These are phyloP conservation scores for Aspergillus quadrilineatus DNA, from an alignment of 2,329 filamentous ascomycete genomes.

Conservation along the genomic window DNA sequence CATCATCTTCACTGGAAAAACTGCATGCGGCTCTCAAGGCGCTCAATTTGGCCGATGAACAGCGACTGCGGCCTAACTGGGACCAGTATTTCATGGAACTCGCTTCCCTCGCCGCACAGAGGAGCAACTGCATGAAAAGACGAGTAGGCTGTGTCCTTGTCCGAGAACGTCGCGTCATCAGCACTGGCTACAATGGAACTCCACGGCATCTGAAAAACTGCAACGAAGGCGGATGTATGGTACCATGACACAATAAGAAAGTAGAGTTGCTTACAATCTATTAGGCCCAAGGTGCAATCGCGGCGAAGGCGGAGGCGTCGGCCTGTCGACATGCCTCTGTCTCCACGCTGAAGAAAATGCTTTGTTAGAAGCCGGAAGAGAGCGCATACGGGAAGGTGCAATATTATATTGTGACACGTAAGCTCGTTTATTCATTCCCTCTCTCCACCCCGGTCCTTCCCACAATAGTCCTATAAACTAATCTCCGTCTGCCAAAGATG, in stretches of 20 bases:
- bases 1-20: conserved; percentile 67
- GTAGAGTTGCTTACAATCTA: conserved; percentile 10
- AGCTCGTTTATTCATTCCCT: conserved; percentile 17
- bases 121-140: conserved; percentile 97
- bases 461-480: not conserved
- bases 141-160: conserved; percentile 94
- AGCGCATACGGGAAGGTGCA: conserved; percentile 77
- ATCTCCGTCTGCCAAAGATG: conserved; percentile 52
- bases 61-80: conserved; percentile 85
- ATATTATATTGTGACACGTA: conserved; percentile 88
- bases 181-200: conserved; percentile 98
- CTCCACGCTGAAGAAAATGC: conserved; percentile 99
- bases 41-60: conserved; percentile 73
- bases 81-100: conserved; percentile 98
- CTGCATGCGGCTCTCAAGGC: conserved; percentile 70
- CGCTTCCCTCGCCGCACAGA: conserved; percentile 83
- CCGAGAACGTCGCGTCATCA: conserved; percentile 79
- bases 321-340: conserved; percentile 84
- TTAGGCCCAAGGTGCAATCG: conserved; percentile 72
- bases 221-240: conserved; percentile 79
- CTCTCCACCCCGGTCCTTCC: not conserved
- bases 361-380: conserved; percentile 86
- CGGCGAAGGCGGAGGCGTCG: conserved; percentile 66
- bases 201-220: conserved; percentile 86
- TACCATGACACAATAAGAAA: not conserved